Base-by-base conservation (phyloP, 208 protist genomes). In the Leishmania turanica region DNA sequence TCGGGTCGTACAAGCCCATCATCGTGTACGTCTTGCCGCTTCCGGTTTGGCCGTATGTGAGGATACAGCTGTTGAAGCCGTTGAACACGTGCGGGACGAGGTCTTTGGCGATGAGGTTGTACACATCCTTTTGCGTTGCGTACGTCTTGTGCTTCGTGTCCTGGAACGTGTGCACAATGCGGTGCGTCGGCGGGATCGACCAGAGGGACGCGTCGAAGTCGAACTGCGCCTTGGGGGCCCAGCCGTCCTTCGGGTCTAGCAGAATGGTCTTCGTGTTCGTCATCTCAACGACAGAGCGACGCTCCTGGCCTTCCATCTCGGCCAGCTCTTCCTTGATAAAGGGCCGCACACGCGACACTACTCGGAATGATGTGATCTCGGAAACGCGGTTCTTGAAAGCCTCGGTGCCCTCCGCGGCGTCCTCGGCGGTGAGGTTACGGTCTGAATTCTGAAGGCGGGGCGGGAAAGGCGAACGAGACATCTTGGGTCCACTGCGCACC, bases 11-110 rank as follows among this genome's bases (percentile, higher is more conserved):
- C 47, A 89, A 79, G 62, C 96, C 96, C 91, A 97, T 97, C 92
- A 98, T 97, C 17, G 93, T 97, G 90, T 98, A 98, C 45, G 93
- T 97, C 85, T 98, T 98, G 13, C 96, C 98, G 79, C 92, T 95
- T n/a, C 94, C 94, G 0, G 97, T 99, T 82, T 98, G 93, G 45
- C 96, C 96, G 86, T 98, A 98, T 17, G 94, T 96, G 37, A 99
- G 91, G 79, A 99, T 93, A 76, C 95, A 97, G 78, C 89, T 95
- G 89, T 98, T 98, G 87, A 93, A 96, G 54, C 97, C 95, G 64
- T 95, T 89, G 89, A 98, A 97, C 34, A 97, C 92, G 87, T 99
- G 97, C 45, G 97, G 92, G 15, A 99, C 91, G 60, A 98, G 88
- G 62, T 97, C 92, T 79, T 93, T 93, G 31, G 94, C 98, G 40